Conservation (phyloP, 805 yeast species). For the Cyberlindnera maclurae region DNA sequence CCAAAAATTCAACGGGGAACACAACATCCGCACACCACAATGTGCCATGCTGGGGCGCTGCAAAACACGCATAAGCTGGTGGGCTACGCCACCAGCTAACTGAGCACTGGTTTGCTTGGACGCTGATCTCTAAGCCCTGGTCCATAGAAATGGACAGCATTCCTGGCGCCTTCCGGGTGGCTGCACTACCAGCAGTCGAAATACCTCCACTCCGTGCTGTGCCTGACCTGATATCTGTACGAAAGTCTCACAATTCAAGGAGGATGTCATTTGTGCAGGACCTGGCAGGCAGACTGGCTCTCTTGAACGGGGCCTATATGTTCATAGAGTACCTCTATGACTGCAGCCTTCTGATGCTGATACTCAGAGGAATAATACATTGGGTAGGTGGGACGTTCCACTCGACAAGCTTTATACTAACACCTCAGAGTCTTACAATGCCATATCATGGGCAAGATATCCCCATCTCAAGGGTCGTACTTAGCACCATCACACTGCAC, state of each 20-base stretch:
- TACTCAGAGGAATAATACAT: conserved; percentile 10
- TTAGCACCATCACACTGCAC: conserved; percentile 11
- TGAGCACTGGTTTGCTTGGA: too few relatives aligned
- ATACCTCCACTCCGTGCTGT: neutral
- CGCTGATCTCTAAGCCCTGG: too few relatives aligned
- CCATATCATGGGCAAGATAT: neutral
- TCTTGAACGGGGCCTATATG: conserved; percentile 6
- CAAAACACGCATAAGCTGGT: too few relatives aligned
- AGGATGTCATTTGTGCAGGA: conserved; percentile 12
- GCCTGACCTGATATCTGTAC: conserved; percentile 4
- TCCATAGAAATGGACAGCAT: neutral
- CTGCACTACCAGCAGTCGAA: neutral
- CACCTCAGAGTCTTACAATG: neutral
- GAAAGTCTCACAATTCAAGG: conserved; percentile 12
- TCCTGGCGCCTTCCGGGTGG: conserved; percentile 1
- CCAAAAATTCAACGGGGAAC: too few relatives aligned
- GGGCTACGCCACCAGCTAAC: too few relatives aligned
- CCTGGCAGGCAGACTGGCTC: conserved; percentile 7
- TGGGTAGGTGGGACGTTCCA: conserved; percentile 5
- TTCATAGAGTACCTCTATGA: conserved; percentile 19
- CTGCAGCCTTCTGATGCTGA: conserved; percentile 19
- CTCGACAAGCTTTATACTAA: neutral
- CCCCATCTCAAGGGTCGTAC: conserved; percentile 6
- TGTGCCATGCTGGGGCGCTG: too few relatives aligned
- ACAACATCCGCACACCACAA: too few relatives aligned